Evolutionary conservation across 1,284 basidiomycete genomes (phyloP), one percentile per base, ranked within the genome.

Genomic region (Cryptococcus wingfieldii): DNA sequence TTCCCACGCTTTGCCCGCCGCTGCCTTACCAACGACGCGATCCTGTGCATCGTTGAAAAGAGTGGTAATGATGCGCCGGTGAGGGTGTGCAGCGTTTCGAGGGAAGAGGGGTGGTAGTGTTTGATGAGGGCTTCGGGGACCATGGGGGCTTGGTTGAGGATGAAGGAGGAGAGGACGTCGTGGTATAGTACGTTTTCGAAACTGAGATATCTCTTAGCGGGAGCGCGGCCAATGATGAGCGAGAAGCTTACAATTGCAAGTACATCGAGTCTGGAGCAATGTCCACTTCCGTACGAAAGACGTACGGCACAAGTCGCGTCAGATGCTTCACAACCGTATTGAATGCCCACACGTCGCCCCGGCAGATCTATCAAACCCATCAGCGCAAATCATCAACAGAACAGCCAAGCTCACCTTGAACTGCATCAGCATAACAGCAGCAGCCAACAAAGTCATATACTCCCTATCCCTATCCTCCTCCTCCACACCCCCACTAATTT

Each of bases 261-360:
- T 58, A 59, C 56, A 65, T 66, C 2, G 66, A 66, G 13, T 66
- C 64, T 0, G 58, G 56, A 6, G 56, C 53, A 0, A 56, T 43
- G 23, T 56, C 54, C 1, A 50, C 42, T n/a, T 61, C 54, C 5
- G 49, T 25, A 9, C 50, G 56, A 54, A 63, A 70, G 1, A 68
- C 47, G n/a, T 48, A 23, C 5, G 52, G 46, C 7, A 60, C 50
- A 5, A 70, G 53, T 10, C 37, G 49, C 0, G 54, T 55, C 37
- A 68, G 56, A 46, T 65, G 58, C 48, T 54, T 53, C 14, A 68
- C 59, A 5, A 65, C 46, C 19, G 48, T 54, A n/a, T 56, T 61
- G 44, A 66, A 70, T 9, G 67, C 70, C 64, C 67, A 70, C 5
- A 72, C 66, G 47, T 72, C 70, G 2, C 70, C 70, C 6, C 70